These are phyloP conservation scores for Phytophthora kernoviae DNA, from an alignment of 352 stramenopile genomes.

Conservation along the genomic window DNA sequence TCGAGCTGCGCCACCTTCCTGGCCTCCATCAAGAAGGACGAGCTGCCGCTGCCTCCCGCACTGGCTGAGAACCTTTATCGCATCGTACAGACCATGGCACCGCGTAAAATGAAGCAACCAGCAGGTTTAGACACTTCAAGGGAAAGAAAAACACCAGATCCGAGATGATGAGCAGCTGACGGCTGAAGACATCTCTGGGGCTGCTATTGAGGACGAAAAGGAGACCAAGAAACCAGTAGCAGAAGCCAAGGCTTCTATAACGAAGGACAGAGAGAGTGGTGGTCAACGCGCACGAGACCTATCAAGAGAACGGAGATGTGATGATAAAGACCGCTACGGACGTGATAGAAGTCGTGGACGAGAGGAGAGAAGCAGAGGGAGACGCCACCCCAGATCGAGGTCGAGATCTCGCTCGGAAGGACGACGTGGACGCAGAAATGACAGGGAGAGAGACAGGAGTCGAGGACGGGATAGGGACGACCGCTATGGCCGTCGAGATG, in stretches of 20 bases:
- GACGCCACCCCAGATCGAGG: constrained; percentile 37
- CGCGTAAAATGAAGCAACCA: constrained; percentile 45
- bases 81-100: constrained; percentile 84
- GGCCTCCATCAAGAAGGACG: constrained; percentile 59
- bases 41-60: constrained; percentile 61
- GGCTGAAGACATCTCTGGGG: constrained; percentile 63
- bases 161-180: constrained; percentile 73
- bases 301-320: constrained; percentile 15
- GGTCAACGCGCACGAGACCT: constrained; percentile 17
- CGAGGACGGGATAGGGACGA: constrained; percentile 31
- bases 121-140: constrained; percentile 2
- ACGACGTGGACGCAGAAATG: constrained; percentile 21
- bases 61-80: constrained; percentile 81
- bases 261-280: constrained; percentile 18
- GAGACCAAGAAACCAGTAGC: constrained; percentile 7
- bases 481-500: constrained; percentile 35
- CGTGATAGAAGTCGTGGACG: constrained; percentile 32
- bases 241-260: constrained; percentile 7
- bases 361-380: constrained; percentile 29
- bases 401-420: constrained; percentile 44
- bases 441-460: constrained; percentile 31
- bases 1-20: constrained; percentile 67
- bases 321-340: constrained; percentile 24
- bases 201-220: constrained; percentile 27
- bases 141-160: constrained; percentile 40